Evolutionary conservation across 371 early-diverging fungal genomes (phyloP).

Genomic region (Saksenaea oblongispora): DNA sequence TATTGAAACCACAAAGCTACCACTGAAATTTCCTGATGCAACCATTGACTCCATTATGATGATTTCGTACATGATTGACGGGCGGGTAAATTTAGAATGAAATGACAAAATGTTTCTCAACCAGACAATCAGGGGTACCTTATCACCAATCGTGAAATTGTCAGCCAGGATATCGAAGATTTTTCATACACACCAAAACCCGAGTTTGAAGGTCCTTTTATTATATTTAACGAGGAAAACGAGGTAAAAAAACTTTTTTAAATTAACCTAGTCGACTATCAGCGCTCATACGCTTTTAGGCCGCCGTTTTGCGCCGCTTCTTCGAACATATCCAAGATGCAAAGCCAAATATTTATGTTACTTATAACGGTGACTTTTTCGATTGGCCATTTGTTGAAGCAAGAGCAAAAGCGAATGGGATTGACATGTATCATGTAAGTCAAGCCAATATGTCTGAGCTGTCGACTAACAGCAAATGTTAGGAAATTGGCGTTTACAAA

Average conservation of each 20-base stretch:
- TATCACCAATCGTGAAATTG: slow-evolving; percentile 97
- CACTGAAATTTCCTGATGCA: slow-evolving; percentile 98
- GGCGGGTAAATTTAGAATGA: slow-evolving; percentile 62
- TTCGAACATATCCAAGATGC: slow-evolving; percentile 90
- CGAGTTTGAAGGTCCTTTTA: slow-evolving; percentile 96
- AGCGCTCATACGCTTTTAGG: slow-evolving; percentile 23
- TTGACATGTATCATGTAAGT: slow-evolving; percentile 75
- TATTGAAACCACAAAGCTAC: slow-evolving; percentile 99
- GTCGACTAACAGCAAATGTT: not conserved
- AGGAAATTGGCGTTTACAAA: slow-evolving; percentile 87
- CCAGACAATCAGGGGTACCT: slow-evolving; percentile 78
- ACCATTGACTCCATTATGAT: slow-evolving; percentile 97
- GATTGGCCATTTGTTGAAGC: slow-evolving; percentile 99
- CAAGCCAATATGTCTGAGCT: slow-evolving; percentile 1
- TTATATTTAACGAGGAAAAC: slow-evolving; percentile 93
- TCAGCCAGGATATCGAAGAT: slow-evolving; percentile 95
- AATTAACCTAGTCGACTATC: not conserved
- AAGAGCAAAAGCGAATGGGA: slow-evolving; percentile 78
- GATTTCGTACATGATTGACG: slow-evolving; percentile 99
- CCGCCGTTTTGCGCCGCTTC: slow-evolving; percentile 82
- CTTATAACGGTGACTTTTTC: slow-evolving; percentile 99
- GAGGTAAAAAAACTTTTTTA: slow-evolving; percentile 58
- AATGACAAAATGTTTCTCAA: not conserved
- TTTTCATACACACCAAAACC: slow-evolving; percentile 99
- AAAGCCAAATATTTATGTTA: slow-evolving; percentile 93